Evolutionary conservation across 1,284 basidiomycete genomes (phyloP), one percentile per base, ranked within the genome.

Genomic region (Veloboletus limbatus): DNA sequence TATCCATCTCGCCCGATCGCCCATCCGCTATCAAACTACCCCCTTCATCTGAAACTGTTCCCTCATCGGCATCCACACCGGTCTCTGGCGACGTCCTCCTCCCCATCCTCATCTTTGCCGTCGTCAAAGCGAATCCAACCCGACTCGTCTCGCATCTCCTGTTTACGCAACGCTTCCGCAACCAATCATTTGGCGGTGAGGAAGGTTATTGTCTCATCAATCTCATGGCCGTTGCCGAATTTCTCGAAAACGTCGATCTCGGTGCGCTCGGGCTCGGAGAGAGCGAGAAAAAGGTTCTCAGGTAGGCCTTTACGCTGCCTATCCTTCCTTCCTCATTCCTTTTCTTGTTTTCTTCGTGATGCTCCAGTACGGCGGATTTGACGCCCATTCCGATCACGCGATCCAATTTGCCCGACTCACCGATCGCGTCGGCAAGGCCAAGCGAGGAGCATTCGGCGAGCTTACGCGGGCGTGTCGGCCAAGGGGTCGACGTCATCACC

Each of bases 151-250:
- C 91, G 0, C 88, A 96, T 57, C 75, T 97, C 6, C 71, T 92
- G 16, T 97, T 82, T 63, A 86, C 86, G 0, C 91, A 96, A 55
- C 81, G 95, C 17, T 97, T 92, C 69, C 75, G 92, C 21, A 78
- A 80, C 54, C 81, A 86, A 43, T 73, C 79, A 4, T 73, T 88
- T 35, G 71, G 78, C 2, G 89, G 84, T 4, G 92, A 97, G 60
- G 88, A 91, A 54, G 84, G 82, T 43, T 97, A 95, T 63, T 97
- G 93, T 53, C 76, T 96, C 24, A 89, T 97, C 63, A 97, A 97
- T 66, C 73, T 96, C 25, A 84, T 95, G 70, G 95, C 95, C 6
- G 93, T 94, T 1, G 89, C 91, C 3, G 92, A 96, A 59, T 97
- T 97, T 64, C 71, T 97, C 32, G 91, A 95, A 69, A 90, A 92